Evolutionary conservation across 257 asterid species (phyloP).

Genomic region (Rubia yunnanensis): DNA sequence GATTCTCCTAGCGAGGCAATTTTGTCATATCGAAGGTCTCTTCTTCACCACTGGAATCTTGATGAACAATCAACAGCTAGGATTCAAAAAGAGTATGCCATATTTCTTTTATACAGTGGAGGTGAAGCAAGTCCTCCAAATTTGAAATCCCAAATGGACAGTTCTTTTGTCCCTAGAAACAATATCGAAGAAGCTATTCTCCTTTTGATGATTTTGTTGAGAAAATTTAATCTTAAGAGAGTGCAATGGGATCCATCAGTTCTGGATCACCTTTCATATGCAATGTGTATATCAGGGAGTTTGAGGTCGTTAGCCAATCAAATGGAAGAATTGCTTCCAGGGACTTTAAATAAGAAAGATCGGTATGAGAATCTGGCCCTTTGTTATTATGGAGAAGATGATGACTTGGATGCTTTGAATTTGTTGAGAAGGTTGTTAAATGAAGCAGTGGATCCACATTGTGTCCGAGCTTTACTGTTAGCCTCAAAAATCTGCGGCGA

Average conservation of each 20-base stretch:
- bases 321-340: constrained; percentile 77
- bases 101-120: constrained; percentile 79
- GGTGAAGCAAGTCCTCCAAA: constrained; percentile 63
- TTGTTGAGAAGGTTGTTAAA: constrained; percentile 56
- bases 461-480: constrained; percentile 47
- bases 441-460: constrained; percentile 24
- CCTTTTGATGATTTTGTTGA: constrained; percentile 59
- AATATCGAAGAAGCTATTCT: constrained; percentile 84
- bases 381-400: constrained; percentile 73
- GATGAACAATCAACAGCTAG: constrained; percentile 61
- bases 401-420: constrained; percentile 46
- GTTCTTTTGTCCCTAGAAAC: constrained; percentile 71
- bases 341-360: constrained; percentile 44
- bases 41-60: constrained; percentile 78
- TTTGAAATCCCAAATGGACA: constrained; percentile 61
- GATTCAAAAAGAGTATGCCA: constrained; percentile 70
- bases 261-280: constrained; percentile 72
- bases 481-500: constrained; percentile 59
- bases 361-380: constrained; percentile 64
- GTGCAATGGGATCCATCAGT: constrained; percentile 83
- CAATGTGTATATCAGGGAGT: constrained; percentile 70
- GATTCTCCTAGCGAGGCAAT: constrained; percentile 65
- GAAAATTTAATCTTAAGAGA: constrained; percentile 46
- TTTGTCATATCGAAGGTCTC: constrained; percentile 74
- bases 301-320: constrained; percentile 65